These are phyloP conservation scores for Mortierella sp. DNA, from an alignment of 371 early-diverging fungal genomes.

Conservation along the genomic window DNA sequence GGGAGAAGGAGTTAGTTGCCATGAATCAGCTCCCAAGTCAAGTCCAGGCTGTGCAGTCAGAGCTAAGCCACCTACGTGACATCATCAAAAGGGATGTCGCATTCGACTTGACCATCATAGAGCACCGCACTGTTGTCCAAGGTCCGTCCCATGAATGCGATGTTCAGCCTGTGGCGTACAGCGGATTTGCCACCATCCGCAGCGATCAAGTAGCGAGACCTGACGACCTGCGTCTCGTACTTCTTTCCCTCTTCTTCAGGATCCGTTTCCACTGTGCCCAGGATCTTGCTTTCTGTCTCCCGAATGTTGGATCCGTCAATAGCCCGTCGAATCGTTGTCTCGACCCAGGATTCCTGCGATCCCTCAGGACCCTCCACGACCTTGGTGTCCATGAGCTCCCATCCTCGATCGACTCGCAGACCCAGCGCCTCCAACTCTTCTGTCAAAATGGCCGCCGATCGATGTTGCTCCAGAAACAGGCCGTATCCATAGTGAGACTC, in stretches of 20 bases:
- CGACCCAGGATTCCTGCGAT: constrained; percentile 18
- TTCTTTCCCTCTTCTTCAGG: constrained; percentile 17
- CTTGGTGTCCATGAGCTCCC: constrained; percentile 48
- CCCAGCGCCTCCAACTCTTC: constrained; percentile 31
- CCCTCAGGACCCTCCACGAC: constrained; percentile 16
- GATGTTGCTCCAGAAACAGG: constrained; percentile 31
- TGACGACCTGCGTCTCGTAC: constrained; percentile 20
- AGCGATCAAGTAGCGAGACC: constrained; percentile 51
- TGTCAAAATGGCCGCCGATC: constrained; percentile 15
- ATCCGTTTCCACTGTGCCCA: constrained; percentile 22
- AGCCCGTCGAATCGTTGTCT: constrained; percentile 26
- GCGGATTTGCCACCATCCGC: constrained; percentile 55
- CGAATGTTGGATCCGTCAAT: constrained; percentile 20
- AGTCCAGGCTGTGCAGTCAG: no score
- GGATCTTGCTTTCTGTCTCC: constrained; percentile 25
- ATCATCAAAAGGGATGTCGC: constrained; percentile 20
- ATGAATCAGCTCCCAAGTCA: no score
- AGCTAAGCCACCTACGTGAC: constrained; percentile 24
- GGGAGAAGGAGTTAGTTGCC: no score
- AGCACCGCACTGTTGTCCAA: constrained; percentile 31
- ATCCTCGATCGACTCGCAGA: constrained; percentile 31
- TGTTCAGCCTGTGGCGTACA: constrained; percentile 48
- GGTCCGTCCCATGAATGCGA: constrained; percentile 48
- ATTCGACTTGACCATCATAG: constrained; percentile 39
- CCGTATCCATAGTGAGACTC: constrained; percentile 42